These are phyloP conservation scores for Shiraia bambusicola DNA, from an alignment of 2,329 filamentous ascomycete species.

Conservation along the genomic window DNA sequence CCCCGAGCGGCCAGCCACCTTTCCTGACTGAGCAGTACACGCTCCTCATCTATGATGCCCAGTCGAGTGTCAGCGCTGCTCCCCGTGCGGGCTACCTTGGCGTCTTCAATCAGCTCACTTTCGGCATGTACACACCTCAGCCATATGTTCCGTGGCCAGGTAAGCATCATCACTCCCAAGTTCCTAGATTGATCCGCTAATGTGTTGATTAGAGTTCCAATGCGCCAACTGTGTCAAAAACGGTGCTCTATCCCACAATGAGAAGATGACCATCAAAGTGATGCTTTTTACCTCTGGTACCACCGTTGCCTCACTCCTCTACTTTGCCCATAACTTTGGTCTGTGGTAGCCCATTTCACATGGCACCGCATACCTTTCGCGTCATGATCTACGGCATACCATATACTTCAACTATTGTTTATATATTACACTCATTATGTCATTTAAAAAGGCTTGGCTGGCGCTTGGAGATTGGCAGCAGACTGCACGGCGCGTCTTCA, in stretches of 20 bases:
- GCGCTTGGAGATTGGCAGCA: conserved; percentile 17
- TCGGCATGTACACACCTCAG: conserved; percentile 64
- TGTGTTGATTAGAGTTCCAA: conserved; percentile 46
- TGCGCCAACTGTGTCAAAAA: conserved; percentile 57
- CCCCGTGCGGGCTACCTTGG: conserved; percentile 58
- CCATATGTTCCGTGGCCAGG: conserved; percentile 52
- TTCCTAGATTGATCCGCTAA: conserved; percentile 6
- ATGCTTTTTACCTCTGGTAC: conserved; percentile 58
- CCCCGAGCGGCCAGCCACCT: conserved; percentile 39
- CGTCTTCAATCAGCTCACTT: conserved; percentile 54
- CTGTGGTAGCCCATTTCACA: conserved; percentile 32
- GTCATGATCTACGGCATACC: conserved; percentile 20
- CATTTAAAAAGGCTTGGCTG: conserved; percentile 15
- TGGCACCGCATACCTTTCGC: background rate
- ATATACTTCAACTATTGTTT: conserved; percentile 21
- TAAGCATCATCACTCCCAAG: conserved; percentile 34
- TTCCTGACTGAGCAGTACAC: conserved; percentile 64
- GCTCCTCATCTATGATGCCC: conserved; percentile 62
- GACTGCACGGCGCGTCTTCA: conserved; percentile 10
- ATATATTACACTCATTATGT: conserved; percentile 23
- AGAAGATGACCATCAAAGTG: conserved; percentile 58
- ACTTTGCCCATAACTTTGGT: conserved; percentile 51
- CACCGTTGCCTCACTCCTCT: conserved; percentile 60
- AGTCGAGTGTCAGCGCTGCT: conserved; percentile 53
- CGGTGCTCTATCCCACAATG: conserved; percentile 54